Base-by-base conservation (phyloP, 306 rosid genomes). In the Crataegus laevigata region DNA sequence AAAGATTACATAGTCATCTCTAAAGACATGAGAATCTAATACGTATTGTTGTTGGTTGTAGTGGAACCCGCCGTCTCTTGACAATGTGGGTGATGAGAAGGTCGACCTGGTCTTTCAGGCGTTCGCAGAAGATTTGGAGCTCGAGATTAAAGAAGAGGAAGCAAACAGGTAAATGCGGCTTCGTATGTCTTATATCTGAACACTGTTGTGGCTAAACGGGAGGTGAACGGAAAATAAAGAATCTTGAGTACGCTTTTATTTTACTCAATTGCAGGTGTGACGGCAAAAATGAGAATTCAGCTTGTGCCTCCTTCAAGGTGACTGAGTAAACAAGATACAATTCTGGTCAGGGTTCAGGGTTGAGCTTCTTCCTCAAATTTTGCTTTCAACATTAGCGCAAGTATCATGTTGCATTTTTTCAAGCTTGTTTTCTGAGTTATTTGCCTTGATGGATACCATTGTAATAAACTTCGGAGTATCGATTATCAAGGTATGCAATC, bases 21-120 rank as follows among this genome's bases (percentile, higher is more conserved):
- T 17, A 0, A 29, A 62, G 40, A 62, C 2, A 17, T 29, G 67
- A 19, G 29, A 29, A 24, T 59, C 9, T 25, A 24, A 62, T 17
- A 1, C 11, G 22, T 26, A 32, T 45, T 68, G 22, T 45, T 6
- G 8, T 68, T 68, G 59, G 8, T 22, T 70, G 68, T 88, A 94
- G 98, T 94, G 97, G 98, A 87, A 83, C 38, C 97, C 99, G 18
- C 77, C 89, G 25, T 64, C 91, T 26, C 89, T 90, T 0, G 96
- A 90, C 28, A 55, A 81, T 86, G 91, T 90, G 59, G 82, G 80
- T 2, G 86, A 89, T 17, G 78, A 42, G 54, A 89, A 79, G 76
- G 32, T 94, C 76, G 87, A 86, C 79, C 76, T 85, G 36, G 84
- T 88, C 43, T 94, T 94, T 65, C 79, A 86, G 84, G 84, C 81